Conservation (phyloP, 148 eudicot genomes). For the Vaccinium corymbosum region DNA sequence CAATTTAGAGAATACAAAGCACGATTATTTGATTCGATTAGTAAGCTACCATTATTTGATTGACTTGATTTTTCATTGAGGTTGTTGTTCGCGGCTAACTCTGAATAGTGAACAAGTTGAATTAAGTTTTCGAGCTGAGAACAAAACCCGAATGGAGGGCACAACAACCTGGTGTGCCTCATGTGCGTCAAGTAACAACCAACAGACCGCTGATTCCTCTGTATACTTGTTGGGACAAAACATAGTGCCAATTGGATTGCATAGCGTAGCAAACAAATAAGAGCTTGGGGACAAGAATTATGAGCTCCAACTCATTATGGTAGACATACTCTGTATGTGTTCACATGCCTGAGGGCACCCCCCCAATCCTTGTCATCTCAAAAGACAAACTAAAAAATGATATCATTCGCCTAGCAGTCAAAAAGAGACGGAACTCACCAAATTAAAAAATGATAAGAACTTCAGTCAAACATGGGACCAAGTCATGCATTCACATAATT, state of each 20-base stretch:
- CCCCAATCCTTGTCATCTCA: background rate
- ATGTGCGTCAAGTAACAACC: too few relatives aligned
- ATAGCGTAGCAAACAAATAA: background rate
- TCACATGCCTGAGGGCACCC: background rate
- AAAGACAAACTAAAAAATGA: background rate
- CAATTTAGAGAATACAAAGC: too few relatives aligned
- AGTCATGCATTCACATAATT: background rate
- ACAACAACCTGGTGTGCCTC: too few relatives aligned
- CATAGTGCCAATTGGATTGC: background rate
- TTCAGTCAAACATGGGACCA: background rate
- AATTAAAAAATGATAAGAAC: background rate
- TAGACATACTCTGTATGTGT: background rate
- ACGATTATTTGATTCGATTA: too few relatives aligned
- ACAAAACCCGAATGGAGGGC: too few relatives aligned
- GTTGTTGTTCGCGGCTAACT: too few relatives aligned
- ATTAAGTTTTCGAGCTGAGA: too few relatives aligned
- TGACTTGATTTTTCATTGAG: too few relatives aligned
- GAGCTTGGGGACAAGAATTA: background rate
- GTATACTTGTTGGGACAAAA: too few relatives aligned
- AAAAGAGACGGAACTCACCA: background rate
- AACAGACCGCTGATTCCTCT: too few relatives aligned
- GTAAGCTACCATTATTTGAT: too few relatives aligned
- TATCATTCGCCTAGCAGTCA: background rate
- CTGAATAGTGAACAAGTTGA: too few relatives aligned
- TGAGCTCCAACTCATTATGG: background rate